Percentiles rank a stretch among this genome's conserved stretches.
These are phyloP conservation scores for Trichosporon coremiiforme DNA, from an alignment of 1,284 basidiomycete species.

Conservation along the genomic window DNA sequence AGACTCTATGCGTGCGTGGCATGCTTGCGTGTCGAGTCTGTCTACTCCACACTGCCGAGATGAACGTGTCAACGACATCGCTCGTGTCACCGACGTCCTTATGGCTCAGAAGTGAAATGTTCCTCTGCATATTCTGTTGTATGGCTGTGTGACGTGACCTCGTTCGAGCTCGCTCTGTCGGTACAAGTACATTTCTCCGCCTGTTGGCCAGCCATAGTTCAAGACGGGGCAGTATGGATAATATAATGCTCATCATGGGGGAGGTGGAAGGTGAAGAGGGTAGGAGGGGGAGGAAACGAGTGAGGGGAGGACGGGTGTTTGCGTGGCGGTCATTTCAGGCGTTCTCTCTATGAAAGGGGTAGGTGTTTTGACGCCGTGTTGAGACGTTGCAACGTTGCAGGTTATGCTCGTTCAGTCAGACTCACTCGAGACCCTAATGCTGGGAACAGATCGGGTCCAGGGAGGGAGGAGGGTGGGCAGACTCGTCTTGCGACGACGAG, in stretches of 20 bases:
- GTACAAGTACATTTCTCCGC: conserved; percentile 13
- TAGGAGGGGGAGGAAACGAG: neutral
- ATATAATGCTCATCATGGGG: conserved; percentile 8
- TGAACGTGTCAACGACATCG: too few relatives aligned
- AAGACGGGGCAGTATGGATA: conserved; percentile 13
- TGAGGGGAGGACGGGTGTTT: neutral
- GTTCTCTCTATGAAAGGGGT: neutral
- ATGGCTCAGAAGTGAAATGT: neutral
- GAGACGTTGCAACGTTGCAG: neutral
- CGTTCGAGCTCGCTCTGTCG: neutral
- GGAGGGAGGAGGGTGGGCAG: neutral
- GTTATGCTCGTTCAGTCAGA: conserved; percentile 9
- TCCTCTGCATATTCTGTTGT: conserved; percentile 3
- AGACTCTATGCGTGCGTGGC: neutral
- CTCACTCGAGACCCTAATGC: conserved; percentile 6
- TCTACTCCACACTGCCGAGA: too few relatives aligned
- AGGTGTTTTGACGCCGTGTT: neutral
- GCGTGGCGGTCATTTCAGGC: conserved; percentile 16
- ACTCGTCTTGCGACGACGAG: neutral
- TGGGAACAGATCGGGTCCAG: neutral
- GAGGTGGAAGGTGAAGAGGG: neutral
- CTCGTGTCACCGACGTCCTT: too few relatives aligned
- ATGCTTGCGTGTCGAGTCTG: too few relatives aligned
- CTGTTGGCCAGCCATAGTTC: conserved; percentile 7
- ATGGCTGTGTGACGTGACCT: neutral